phyloP scores from a whole-genome alignment of 345 rosid species.

The Garcia nutans region DNA sequence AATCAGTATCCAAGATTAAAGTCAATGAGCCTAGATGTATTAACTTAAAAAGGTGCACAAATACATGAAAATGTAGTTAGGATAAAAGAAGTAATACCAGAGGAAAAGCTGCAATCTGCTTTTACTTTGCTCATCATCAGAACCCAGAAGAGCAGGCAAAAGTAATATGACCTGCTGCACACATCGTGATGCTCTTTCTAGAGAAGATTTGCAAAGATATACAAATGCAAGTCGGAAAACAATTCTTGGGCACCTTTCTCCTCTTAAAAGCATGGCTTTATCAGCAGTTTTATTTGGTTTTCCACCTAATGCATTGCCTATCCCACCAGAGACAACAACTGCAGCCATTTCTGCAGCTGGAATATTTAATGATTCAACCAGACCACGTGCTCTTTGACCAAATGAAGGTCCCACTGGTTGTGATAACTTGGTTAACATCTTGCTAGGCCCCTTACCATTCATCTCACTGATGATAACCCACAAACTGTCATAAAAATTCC shows the following conservation, averaged over 20 bases:
- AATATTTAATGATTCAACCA: conserved; percentile 90
- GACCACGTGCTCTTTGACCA: conserved; percentile 94
- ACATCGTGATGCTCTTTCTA: conserved; percentile 83
- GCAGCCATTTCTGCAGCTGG: conserved; percentile 99
- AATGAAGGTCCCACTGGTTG: conserved; percentile 65
- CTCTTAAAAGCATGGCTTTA: conserved; percentile 93
- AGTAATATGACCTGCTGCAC: conserved; percentile 80
- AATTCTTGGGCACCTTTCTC: conserved; percentile 89
- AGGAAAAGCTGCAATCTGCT: conserved; percentile 83
- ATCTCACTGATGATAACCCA: conserved; percentile 77
- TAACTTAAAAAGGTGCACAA: conserved; percentile 3
- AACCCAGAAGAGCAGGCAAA: conserved; percentile 66
- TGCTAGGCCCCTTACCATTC: conserved; percentile 83
- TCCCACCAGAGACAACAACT: conserved; percentile 94
- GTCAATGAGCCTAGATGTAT: not conserved
- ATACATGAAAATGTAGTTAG: not conserved
- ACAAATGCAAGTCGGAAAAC: conserved; percentile 77
- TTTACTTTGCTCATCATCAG: conserved; percentile 94
- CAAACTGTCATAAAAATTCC: conserved; percentile 83
- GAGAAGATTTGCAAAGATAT: conserved; percentile 76
- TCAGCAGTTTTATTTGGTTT: conserved; percentile 72
- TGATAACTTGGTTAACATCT: conserved; percentile 51
- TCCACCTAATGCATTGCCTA: conserved; percentile 84
- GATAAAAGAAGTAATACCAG: conserved; percentile 44
- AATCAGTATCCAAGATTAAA: not conserved